A percentile compares a stretch with the other conserved stretches of the same genome.
phyloP scores from a whole-genome alignment of 441 rosid species.

The Croton laevigatus region DNA sequence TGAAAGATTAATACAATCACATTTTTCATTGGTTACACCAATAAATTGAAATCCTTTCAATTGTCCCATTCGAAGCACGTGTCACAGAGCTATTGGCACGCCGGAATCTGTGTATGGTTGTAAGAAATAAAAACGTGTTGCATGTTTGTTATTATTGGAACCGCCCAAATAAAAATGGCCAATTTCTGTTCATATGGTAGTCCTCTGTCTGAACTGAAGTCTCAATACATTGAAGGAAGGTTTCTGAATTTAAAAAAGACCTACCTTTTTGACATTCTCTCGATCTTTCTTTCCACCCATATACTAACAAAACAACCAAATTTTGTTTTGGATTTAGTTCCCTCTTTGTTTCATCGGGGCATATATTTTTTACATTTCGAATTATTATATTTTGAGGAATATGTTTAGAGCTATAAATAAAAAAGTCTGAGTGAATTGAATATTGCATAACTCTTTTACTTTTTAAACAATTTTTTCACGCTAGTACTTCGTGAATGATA shows the following conservation, averaged over 20 bases:
- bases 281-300: neutral
- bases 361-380: too few species aligned
- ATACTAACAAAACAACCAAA: neutral
- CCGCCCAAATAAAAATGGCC: neutral
- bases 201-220: neutral
- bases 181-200: neutral
- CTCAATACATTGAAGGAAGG: neutral
- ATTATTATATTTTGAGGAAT: too few species aligned
- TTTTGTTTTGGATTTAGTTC: neutral
- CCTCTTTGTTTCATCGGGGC: neutral
- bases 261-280: neutral
- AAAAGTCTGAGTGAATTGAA: too few species aligned
- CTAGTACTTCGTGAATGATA: too few species aligned
- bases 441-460: too few species aligned
- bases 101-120: neutral
- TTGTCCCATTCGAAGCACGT: neutral
- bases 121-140: neutral
- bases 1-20: neutral
- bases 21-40: neutral
- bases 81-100: neutral
- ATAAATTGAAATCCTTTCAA: neutral
- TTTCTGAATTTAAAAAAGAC: neutral
- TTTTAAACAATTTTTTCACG: too few species aligned
- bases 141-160: neutral
- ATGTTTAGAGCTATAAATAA: too few species aligned